A percentile compares a stretch with the other conserved stretches of the same genome.
These are phyloP conservation scores for Arthrobotrys megalospora DNA, from an alignment of 2,329 filamentous ascomycete genomes.

Conservation along the genomic window DNA sequence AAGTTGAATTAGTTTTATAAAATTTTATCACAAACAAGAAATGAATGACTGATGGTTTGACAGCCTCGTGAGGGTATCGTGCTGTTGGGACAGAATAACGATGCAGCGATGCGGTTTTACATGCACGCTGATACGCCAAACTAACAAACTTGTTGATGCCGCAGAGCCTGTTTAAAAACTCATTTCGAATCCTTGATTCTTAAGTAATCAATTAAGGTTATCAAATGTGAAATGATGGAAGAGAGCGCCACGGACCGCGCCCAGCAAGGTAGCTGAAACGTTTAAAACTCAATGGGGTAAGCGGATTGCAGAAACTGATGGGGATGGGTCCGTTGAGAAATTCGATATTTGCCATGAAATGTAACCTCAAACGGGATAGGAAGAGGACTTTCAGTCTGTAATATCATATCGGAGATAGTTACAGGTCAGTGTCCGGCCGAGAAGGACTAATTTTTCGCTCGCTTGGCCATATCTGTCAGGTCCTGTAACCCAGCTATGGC, in stretches of 20 bases:
- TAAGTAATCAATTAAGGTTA: slow-evolving; percentile 9
- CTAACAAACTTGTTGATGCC: neutral
- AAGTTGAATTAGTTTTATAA: slow-evolving; percentile 67
- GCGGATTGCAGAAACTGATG: slow-evolving; percentile 18
- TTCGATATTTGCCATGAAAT: slow-evolving; percentile 8
- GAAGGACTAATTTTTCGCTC: neutral
- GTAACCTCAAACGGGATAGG: slow-evolving; percentile 30
- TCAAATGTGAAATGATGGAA: neutral
- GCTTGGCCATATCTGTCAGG: slow-evolving; percentile 17
- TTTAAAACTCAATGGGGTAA: slow-evolving; percentile 37
- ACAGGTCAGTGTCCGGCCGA: neutral
- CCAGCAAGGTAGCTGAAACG: slow-evolving; percentile 20
- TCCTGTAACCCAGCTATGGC: neutral
- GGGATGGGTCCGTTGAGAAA: neutral
- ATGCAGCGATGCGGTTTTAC: slow-evolving; percentile 20
- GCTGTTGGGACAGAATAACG: slow-evolving; percentile 33
- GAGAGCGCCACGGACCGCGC: neutral
- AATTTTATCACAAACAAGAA: neutral
- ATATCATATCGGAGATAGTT: neutral
- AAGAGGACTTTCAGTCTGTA: neutral
- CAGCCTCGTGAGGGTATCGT: slow-evolving; percentile 56
- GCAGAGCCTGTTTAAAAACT: neutral
- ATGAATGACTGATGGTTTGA: neutral
- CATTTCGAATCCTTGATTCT: neutral
- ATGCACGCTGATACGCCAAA: slow-evolving; percentile 5